These are phyloP conservation scores for Paecilomyces sp. DNA, from an alignment of 2,329 filamentous ascomycete species.

Conservation along the genomic window DNA sequence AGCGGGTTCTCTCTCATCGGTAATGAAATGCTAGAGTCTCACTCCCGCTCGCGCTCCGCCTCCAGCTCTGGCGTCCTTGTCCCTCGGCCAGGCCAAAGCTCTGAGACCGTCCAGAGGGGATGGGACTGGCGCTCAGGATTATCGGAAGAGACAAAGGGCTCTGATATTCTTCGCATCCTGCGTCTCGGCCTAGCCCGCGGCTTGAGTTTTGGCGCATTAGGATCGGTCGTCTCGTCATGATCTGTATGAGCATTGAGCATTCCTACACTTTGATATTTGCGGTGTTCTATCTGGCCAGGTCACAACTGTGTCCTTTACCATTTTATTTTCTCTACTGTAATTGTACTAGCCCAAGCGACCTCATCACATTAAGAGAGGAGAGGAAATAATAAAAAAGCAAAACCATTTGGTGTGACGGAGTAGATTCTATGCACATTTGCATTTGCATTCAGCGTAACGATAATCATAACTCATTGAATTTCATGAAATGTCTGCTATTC, in stretches of 20 bases:
- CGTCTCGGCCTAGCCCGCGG: constrained; percentile 69
- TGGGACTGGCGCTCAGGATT: constrained; percentile 67
- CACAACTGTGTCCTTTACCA: neutral
- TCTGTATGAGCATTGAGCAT: neutral
- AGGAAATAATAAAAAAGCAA: neutral
- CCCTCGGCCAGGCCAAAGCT: constrained; percentile 16
- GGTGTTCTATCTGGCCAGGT: neutral
- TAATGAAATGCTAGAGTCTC: constrained; percentile 59
- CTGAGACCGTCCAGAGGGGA: constrained; percentile 41
- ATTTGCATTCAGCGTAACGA: neutral
- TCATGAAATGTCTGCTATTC: neutral
- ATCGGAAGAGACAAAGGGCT: constrained; percentile 51
- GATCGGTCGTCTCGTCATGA: constrained; percentile 6
- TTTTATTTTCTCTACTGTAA: neutral
- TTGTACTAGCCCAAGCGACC: neutral
- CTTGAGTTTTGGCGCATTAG: constrained; percentile 41
- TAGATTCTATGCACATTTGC: neutral
- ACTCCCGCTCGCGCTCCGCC: constrained; percentile 25
- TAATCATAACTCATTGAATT: neutral
- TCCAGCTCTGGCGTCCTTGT: constrained; percentile 43
- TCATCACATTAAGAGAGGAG: neutral
- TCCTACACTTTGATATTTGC: neutral
- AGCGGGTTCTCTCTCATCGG: constrained; percentile 65
- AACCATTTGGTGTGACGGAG: neutral
- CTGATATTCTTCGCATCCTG: constrained; percentile 65